Conservation (phyloP, 352 stramenopile genomes). For the Phytopythium sindhum region DNA sequence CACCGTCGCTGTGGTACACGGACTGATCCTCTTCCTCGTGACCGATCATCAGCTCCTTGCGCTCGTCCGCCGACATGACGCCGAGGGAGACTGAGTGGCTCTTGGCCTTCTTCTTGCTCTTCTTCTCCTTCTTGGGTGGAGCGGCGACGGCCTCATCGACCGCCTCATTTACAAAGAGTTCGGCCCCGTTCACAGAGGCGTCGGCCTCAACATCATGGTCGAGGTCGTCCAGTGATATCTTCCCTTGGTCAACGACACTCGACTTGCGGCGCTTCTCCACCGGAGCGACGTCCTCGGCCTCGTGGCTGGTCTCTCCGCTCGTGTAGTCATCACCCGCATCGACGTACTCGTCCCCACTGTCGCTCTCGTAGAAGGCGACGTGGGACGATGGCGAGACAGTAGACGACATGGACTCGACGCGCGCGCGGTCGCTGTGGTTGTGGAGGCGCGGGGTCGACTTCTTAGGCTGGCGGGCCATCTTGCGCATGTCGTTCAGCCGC, state of each 20-base stretch:
- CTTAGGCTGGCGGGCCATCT: slow-evolving; percentile 54
- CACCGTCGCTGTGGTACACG: slow-evolving; percentile 21
- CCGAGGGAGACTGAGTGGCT: slow-evolving; percentile 6
- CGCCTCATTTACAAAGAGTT: not conserved
- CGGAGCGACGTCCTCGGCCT: not conserved
- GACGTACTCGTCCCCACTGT: slow-evolving; percentile 16
- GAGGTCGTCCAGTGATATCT: not conserved
- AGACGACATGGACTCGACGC: not conserved
- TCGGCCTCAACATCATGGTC: not conserved
- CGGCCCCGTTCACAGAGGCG: not conserved
- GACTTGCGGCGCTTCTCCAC: slow-evolving; percentile 9
- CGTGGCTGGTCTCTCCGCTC: not conserved
- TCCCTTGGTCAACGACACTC: not conserved
- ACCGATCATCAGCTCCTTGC: slow-evolving; percentile 2
- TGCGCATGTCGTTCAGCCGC: slow-evolving; percentile 53
- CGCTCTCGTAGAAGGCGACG: slow-evolving; percentile 1
- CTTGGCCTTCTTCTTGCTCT: slow-evolving; percentile 8
- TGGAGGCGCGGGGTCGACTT: slow-evolving; percentile 23
- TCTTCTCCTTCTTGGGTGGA: not conserved
- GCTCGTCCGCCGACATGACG: slow-evolving; percentile 3
- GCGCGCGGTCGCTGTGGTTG: slow-evolving; percentile 9
- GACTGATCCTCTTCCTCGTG: not conserved
- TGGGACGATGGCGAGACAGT: not conserved
- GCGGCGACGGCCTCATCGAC: not conserved
- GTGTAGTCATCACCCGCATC: slow-evolving; percentile 1